A percentile compares a stretch with the other conserved stretches of the same genome.
phyloP scores from a whole-genome alignment of 768 basidiomycete species.

The Lentinula detonsa region DNA sequence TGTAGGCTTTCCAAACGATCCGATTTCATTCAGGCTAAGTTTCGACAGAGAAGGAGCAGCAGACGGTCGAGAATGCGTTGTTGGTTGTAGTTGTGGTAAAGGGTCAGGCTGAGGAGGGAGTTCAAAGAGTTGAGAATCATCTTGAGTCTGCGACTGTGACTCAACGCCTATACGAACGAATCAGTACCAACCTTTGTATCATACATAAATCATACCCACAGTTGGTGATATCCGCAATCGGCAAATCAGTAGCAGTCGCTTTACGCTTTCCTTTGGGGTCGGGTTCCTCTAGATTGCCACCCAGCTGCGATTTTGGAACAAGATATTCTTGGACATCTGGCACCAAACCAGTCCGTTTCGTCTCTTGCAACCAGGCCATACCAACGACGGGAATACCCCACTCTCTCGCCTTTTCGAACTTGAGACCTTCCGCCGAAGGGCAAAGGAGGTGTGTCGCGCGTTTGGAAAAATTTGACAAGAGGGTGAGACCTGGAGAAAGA shows the following conservation, averaged over 20 bases:
- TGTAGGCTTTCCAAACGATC: slow-evolving; percentile 1
- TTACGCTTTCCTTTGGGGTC: slow-evolving; percentile 20
- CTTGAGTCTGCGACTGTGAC: slow-evolving; percentile 3
- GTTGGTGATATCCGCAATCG: slow-evolving; percentile 42
- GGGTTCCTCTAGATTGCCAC: slow-evolving; percentile 9
- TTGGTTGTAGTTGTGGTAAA: neutral
- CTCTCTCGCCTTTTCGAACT: slow-evolving; percentile 71
- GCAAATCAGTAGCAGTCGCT: slow-evolving; percentile 10
- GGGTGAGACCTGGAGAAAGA: slow-evolving; percentile 41
- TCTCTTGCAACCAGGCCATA: slow-evolving; percentile 61
- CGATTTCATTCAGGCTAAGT: neutral
- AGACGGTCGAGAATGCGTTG: neutral
- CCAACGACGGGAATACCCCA: slow-evolving; percentile 76
- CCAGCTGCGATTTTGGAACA: slow-evolving; percentile 21
- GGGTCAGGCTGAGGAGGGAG: neutral
- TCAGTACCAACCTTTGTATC: neutral
- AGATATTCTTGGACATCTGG: slow-evolving; percentile 21
- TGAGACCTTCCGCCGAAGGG: slow-evolving; percentile 60
- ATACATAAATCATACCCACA: slow-evolving; percentile 19
- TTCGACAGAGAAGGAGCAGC: neutral
- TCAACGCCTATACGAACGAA: neutral
- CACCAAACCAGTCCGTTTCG: slow-evolving; percentile 48
- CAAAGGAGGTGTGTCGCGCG: slow-evolving; percentile 79
- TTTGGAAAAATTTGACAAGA: slow-evolving; percentile 55
- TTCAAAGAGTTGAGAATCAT: neutral